phyloP scores from a whole-genome alignment of 2,329 filamentous ascomycete species.

The Ophiostoma perfectum region DNA sequence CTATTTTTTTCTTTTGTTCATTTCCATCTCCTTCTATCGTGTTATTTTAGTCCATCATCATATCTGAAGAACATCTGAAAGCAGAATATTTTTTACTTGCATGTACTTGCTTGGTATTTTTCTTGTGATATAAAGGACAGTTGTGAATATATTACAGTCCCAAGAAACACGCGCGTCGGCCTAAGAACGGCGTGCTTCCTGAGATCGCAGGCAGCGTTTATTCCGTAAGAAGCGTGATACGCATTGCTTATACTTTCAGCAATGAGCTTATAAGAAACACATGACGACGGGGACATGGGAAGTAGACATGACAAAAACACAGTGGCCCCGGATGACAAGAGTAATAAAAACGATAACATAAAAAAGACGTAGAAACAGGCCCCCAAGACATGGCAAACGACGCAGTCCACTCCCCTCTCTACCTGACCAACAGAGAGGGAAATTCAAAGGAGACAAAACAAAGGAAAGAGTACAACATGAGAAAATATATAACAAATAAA shows the following conservation, averaged over 20 bases:
- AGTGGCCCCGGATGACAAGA: neutral
- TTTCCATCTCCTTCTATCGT: constrained; percentile 3
- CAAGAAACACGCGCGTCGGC: too few relatives aligned
- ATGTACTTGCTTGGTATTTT: neutral
- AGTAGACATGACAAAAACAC: neutral
- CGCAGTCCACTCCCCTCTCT: neutral
- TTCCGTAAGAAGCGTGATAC: too few relatives aligned
- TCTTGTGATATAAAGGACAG: too few relatives aligned
- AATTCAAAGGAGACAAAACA: neutral
- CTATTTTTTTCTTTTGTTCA: neutral
- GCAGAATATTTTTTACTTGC: neutral
- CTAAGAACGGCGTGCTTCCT: too few relatives aligned
- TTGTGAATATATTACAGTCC: too few relatives aligned
- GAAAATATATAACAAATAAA: neutral
- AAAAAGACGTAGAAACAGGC: neutral
- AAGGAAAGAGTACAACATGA: neutral
- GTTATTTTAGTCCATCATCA: neutral
- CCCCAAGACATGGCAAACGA: constrained; percentile 6
- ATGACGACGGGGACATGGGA: too few relatives aligned
- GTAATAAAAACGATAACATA: constrained; percentile 1
- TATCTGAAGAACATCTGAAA: neutral
- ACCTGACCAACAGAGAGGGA: neutral
- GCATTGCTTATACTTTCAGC: neutral
- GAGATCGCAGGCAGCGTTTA: too few relatives aligned
- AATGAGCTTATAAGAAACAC: neutral